Base-by-base conservation (phyloP, 148 eudicot species). In the Fagopyrum esculentum region DNA sequence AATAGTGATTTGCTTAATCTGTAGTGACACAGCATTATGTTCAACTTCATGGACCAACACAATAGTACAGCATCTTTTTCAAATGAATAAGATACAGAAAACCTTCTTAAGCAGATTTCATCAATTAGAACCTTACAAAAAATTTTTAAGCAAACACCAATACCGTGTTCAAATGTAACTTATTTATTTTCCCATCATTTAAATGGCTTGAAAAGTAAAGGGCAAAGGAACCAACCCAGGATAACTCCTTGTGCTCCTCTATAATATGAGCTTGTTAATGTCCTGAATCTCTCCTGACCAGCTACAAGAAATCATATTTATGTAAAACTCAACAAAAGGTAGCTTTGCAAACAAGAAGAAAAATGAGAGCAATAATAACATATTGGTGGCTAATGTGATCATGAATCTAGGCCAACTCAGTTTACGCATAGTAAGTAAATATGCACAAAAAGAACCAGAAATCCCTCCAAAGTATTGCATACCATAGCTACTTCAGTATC, bases 191-290 rank as follows among this genome's bases (percentile, higher is more conserved):
- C 72, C 45, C 11, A 40, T 16, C 45, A 45, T 59, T 43, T 17
- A 45, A 45, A n/a, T 46, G 15, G 22, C 48, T 6, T 55, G 59
- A 55, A 54, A 17, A n/a, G 40, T 35, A n/a, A 55, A 55, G n/a
- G 6, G 71, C 73, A 49, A 13, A 3, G 70, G 66, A 40, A 78
- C 29, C 80, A 76, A 86, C 98, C 98, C 96, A 93, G 89, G 77
- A 93, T 91, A n/a, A 93, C 73, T 74, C 98, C 98, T 79, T 93
- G 98, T 72, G 98, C 98, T 76, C 98, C 98, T 87, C 98, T 85
- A 73, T 93, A 93, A 77, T 93, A 93, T 46, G 98, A 93, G 77
- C 96, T 90, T 75, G 98, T 93, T 69, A 93, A 82, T 59, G 98
- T 93, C 84, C 96, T 86, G 88, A 93, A 93, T 83, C 98, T 87